Evolutionary conservation across 257 asterid species (phyloP), one percentile per base, ranked within the genome.

Genomic region (Plantago major): DNA sequence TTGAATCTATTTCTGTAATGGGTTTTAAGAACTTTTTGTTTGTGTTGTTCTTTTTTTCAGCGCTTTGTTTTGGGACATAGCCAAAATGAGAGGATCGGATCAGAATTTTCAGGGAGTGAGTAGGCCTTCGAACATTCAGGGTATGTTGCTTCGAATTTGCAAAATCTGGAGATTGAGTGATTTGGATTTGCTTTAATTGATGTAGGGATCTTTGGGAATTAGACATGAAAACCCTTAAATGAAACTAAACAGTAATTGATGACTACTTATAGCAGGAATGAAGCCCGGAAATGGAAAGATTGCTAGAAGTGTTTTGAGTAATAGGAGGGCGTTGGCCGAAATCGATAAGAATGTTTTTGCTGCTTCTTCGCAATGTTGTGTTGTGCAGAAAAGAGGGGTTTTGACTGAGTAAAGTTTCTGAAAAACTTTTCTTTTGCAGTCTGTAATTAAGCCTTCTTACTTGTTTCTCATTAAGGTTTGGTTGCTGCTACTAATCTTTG

Each of bases 251-350:
- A 18, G 37, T 18, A 3, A 14, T 42, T 46, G 28, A 11, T 66
- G 57, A 62, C 26, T 42, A 16, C 50, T 22, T 49, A 67, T 22
- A 22, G 47, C 76, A 92, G 82, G 59, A 13, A 38, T 72, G 46
- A 74, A 71, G 83, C 64, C 78, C 48, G 82, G 72, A n/a, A 69
- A 66, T 62, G 81, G 53, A 44, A 65, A 65, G 55, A 17, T 65
- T 22, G 18, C 46, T 14, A 57, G 47, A 16, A 79, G 86, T 33
- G 79, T 60, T 11, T 77, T 74, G 46, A 79, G 72, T 66, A 79
- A 75, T 48, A 68, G 98, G 53, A 88, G 94, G 82, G 96, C 95
- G 10, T 46, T 91, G 72, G 76, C 88, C 72, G 68, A 84, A 46
- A 85, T 91, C 70, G 74, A 88, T 58, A 66, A 43, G 75, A 87